Evolutionary conservation across 345 rosid species (phyloP).

Genomic region (Gossypium bickii): DNA sequence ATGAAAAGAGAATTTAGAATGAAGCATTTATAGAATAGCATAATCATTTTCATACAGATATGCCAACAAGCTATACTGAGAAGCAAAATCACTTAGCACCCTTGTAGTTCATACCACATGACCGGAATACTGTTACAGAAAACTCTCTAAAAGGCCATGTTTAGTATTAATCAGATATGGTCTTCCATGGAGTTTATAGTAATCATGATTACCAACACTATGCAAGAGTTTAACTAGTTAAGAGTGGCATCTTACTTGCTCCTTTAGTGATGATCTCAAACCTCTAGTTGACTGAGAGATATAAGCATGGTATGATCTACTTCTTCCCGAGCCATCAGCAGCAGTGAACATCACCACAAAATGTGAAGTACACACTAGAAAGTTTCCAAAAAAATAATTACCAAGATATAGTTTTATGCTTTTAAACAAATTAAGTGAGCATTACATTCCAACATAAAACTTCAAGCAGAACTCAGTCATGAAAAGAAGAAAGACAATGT

Average conservation of each 20-base stretch:
- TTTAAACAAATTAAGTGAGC: not conserved
- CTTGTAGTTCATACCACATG: not conserved
- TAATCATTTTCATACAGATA: not conserved
- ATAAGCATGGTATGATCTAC: conserved; percentile 60
- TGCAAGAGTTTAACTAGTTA: not conserved
- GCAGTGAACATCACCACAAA: conserved; percentile 83
- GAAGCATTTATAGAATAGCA: not conserved
- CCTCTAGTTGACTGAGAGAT: conserved; percentile 82
- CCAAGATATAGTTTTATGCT: conserved; percentile 9
- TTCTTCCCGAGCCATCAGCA: conserved; percentile 37
- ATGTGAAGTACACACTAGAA: conserved; percentile 77
- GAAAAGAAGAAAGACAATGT: not conserved
- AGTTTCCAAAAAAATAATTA: conserved; percentile 19
- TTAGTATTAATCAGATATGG: not conserved
- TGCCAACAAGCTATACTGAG: not conserved
- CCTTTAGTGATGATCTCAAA: conserved; percentile 68
- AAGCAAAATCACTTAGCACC: not conserved
- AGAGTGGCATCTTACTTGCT: conserved; percentile 61
- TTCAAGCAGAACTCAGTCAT: not conserved
- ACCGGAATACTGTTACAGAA: not conserved
- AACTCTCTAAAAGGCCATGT: not conserved
- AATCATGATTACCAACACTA: not conserved
- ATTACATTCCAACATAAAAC: not conserved
- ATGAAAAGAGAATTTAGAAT: not conserved
- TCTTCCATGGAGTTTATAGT: not conserved